phyloP scores from a whole-genome alignment of 345 rosid species.

The Heritiera littoralis region DNA sequence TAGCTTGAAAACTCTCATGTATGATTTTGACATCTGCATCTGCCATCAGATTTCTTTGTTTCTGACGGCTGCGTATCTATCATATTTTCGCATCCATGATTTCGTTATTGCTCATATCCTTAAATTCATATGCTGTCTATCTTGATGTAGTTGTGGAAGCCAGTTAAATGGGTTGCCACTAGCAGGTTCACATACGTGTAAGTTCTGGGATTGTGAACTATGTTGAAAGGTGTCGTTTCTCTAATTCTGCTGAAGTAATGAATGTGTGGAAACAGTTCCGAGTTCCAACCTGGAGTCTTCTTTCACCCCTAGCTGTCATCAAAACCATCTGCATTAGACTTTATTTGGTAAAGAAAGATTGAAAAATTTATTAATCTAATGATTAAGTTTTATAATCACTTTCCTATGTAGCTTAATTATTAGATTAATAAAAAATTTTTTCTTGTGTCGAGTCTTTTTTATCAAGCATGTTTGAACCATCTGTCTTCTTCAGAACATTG shows the following conservation, averaged over 20 bases:
- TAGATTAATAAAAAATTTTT: no score
- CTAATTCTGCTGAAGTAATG: not conserved
- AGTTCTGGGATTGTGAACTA: not conserved
- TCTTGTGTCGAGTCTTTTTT: no score
- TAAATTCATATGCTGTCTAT: not conserved
- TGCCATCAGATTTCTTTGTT: not conserved
- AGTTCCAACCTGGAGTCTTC: no score
- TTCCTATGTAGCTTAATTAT: not conserved
- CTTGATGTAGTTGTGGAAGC: not conserved
- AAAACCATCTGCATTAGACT: no score
- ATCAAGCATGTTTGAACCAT: no score
- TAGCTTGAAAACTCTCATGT: not conserved
- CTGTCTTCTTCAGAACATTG: no score
- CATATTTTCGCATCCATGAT: not conserved
- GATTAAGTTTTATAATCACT: no score
- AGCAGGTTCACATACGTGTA: not conserved
- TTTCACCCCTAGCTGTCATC: no score
- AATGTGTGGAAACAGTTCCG: not conserved
- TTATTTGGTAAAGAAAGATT: no score
- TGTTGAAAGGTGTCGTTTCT: not conserved
- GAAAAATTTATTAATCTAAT: no score
- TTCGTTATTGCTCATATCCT: not conserved
- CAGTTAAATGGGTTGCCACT: not conserved
- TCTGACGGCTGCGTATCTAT: not conserved
- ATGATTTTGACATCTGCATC: not conserved